phyloP scores from a whole-genome alignment of 2,329 filamentous ascomycete genomes.

The Didymella keratinophila region DNA sequence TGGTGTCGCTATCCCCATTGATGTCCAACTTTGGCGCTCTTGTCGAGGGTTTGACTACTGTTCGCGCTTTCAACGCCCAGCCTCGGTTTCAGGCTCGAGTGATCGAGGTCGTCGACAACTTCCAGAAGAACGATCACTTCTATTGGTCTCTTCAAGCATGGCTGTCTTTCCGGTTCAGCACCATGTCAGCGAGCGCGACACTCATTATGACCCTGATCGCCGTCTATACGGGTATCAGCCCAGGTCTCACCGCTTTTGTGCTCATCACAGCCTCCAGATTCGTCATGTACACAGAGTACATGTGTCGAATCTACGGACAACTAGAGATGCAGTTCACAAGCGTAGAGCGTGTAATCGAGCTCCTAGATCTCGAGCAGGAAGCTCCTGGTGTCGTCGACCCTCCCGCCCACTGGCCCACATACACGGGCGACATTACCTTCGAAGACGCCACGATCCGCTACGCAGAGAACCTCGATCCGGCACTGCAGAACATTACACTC shows the following conservation, averaged over 20 bases:
- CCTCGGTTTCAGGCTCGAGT: slow-evolving; percentile 80
- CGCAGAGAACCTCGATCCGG: slow-evolving; percentile 77
- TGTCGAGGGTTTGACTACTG: slow-evolving; percentile 83
- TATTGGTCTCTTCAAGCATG: slow-evolving; percentile 88
- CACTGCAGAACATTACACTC: slow-evolving; percentile 73
- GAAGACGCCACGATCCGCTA: slow-evolving; percentile 81
- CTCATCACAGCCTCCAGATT: slow-evolving; percentile 73
- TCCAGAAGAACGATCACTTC: slow-evolving; percentile 95
- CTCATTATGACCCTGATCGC: slow-evolving; percentile 78
- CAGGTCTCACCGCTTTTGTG: slow-evolving; percentile 84
- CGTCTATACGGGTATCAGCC: slow-evolving; percentile 74
- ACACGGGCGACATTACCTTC: slow-evolving; percentile 76
- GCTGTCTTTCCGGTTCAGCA: slow-evolving; percentile 81
- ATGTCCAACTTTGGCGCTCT: slow-evolving; percentile 93
- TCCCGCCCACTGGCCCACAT: slow-evolving; percentile 78
- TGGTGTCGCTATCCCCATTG: slow-evolving; percentile 85
- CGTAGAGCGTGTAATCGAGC: slow-evolving; percentile 83
- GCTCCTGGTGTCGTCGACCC: slow-evolving; percentile 70
- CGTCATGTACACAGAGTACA: slow-evolving; percentile 72
- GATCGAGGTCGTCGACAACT: slow-evolving; percentile 81
- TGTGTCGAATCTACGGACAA: slow-evolving; percentile 82
- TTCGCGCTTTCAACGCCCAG: slow-evolving; percentile 83
- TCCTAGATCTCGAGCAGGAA: slow-evolving; percentile 81
- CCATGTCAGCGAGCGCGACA: slow-evolving; percentile 74
- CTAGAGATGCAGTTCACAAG: slow-evolving; percentile 93